A percentile compares a stretch with the other conserved stretches of the same genome.
phyloP scores from a whole-genome alignment of 2,329 filamentous ascomycete genomes.

The Phaeosphaeria sp. region DNA sequence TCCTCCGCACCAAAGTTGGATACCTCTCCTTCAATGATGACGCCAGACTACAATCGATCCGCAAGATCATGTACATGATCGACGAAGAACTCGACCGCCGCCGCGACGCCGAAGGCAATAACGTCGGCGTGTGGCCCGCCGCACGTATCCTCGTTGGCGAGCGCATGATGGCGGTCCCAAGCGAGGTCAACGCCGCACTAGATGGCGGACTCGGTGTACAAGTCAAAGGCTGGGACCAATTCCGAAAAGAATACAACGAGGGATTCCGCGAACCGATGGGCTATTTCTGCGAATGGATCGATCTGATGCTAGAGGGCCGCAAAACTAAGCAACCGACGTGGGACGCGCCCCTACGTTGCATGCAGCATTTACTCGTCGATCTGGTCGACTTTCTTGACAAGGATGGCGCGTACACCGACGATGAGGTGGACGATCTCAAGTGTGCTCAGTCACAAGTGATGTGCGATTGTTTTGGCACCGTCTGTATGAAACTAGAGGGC shows the following conservation, averaged over 20 bases:
- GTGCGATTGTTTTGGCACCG: neutral
- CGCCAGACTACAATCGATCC: neutral
- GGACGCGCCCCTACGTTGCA: neutral
- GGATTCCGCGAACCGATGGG: constrained; percentile 1
- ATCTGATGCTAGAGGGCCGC: neutral
- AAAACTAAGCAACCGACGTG: neutral
- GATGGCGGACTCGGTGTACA: neutral
- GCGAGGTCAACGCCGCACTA: neutral
- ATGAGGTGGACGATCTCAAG: neutral
- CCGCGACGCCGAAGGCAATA: neutral
- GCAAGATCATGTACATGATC: neutral
- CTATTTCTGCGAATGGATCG: constrained; percentile 5
- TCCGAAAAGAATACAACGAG: neutral
- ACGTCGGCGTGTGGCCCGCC: constrained; percentile 5
- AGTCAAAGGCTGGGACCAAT: neutral
- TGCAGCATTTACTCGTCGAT: constrained; percentile 5
- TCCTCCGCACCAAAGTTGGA: constrained; percentile 1
- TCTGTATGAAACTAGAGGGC: neutral
- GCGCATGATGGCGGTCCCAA: neutral
- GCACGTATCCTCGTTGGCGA: neutral
- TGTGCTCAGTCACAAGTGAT: neutral
- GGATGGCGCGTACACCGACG: neutral
- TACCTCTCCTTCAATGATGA: constrained; percentile 3
- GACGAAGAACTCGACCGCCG: constrained; percentile 5
- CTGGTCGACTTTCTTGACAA: neutral